phyloP scores from a whole-genome alignment of 345 rosid species.

The Iberis pinnata region DNA sequence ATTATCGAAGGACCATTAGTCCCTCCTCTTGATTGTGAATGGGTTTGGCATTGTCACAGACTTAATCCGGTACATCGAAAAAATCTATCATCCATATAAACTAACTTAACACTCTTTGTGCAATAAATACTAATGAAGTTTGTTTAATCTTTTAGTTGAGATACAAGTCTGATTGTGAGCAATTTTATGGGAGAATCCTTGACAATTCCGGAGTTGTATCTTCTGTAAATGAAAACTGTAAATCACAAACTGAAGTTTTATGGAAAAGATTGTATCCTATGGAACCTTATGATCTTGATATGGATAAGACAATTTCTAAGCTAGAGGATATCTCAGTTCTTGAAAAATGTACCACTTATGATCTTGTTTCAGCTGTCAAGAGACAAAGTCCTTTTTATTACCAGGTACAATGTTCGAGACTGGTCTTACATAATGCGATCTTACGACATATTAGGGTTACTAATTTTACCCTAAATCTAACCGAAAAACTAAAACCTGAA shows the following conservation, averaged over 20 bases:
- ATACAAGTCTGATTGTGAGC: slow-evolving; percentile 54
- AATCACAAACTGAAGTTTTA: slow-evolving; percentile 39
- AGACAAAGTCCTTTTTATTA: slow-evolving; percentile 87
- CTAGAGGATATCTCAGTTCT: slow-evolving; percentile 29
- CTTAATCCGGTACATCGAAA: slow-evolving; percentile 76
- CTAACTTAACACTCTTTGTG: background rate
- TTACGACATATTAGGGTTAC: slow-evolving; percentile 65
- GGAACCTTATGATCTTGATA: slow-evolving; percentile 62
- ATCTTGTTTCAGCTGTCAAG: slow-evolving; percentile 78
- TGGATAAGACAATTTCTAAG: slow-evolving; percentile 25
- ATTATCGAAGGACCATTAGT: slow-evolving; percentile 53
- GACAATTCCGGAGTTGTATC: slow-evolving; percentile 52
- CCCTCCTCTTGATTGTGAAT: slow-evolving; percentile 86
- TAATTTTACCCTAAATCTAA: too few species aligned
- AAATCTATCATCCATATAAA: background rate
- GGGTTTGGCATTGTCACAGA: slow-evolving; percentile 95
- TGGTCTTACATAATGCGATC: too few species aligned
- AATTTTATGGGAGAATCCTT: slow-evolving; percentile 55
- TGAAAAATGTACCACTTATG: slow-evolving; percentile 60
- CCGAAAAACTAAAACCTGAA: too few species aligned
- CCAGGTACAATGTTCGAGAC: too few species aligned
- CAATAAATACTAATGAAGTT: background rate
- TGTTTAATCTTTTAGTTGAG: slow-evolving; percentile 29
- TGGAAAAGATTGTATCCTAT: slow-evolving; percentile 61
- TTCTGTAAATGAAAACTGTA: slow-evolving; percentile 41